These are phyloP conservation scores for Alternaria consortialis DNA, from an alignment of 2,329 filamentous ascomycete species.

Conservation along the genomic window DNA sequence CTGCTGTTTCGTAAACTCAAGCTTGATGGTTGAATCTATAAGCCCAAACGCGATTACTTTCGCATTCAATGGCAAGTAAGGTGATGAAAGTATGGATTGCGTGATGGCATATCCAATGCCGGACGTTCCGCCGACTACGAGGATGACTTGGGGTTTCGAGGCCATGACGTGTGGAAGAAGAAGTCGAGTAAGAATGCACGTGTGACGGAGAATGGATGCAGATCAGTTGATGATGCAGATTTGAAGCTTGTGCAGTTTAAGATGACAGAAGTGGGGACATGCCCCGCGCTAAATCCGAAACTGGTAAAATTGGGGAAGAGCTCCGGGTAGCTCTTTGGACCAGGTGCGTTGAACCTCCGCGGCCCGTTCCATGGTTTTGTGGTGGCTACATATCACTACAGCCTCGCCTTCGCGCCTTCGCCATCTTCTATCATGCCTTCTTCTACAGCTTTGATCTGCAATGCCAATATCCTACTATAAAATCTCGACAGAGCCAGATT, in stretches of 20 bases:
- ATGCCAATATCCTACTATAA: slow-evolving; percentile 55
- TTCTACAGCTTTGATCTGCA: slow-evolving; percentile 57
- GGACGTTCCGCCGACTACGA: slow-evolving; percentile 35
- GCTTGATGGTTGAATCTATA: slow-evolving; percentile 16
- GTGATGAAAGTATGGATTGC: slow-evolving; percentile 21
- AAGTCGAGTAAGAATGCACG: not conserved
- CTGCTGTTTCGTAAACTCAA: slow-evolving; percentile 17
- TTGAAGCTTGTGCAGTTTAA: slow-evolving; percentile 16
- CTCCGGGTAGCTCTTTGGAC: not conserved
- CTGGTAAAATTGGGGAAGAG: slow-evolving; percentile 7
- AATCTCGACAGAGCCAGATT: slow-evolving; percentile 58
- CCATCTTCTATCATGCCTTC: slow-evolving; percentile 29
- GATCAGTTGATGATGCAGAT: slow-evolving; percentile 5
- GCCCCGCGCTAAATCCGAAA: slow-evolving; percentile 18
- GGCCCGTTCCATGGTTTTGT: not conserved
- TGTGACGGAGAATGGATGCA: not conserved
- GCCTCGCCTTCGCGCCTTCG: not conserved
- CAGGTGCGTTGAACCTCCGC: not conserved
- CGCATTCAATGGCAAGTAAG: slow-evolving; percentile 11
- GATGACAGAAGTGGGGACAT: slow-evolving; percentile 9
- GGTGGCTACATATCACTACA: slow-evolving; percentile 2
- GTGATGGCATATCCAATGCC: slow-evolving; percentile 34
- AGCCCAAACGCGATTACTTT: slow-evolving; percentile 19
- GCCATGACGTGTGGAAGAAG: not conserved
- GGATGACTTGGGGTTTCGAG: slow-evolving; percentile 26